Percentiles rank a stretch among this genome's conserved stretches.
Evolutionary conservation across 2,329 filamentous ascomycete species (phyloP).

Genomic region (Monilinia laxa): DNA sequence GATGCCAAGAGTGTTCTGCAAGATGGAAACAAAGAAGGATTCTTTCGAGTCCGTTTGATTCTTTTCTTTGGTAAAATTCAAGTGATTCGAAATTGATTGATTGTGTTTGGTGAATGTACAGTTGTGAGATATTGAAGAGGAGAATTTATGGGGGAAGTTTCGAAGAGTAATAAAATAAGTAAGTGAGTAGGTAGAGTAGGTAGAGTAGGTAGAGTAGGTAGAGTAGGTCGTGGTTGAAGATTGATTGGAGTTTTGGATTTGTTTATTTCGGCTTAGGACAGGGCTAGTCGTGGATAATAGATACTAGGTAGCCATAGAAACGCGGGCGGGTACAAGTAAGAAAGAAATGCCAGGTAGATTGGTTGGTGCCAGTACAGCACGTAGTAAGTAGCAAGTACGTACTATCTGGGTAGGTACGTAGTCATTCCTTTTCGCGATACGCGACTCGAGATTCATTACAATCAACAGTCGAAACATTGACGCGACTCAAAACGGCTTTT

Average conservation of each 20-base stretch:
- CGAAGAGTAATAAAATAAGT: too few relatives aligned
- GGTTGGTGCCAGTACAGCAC: too few relatives aligned
- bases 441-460: neutral
- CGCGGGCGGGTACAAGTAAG: neutral
- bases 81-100: neutral
- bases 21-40: conserved; percentile 19
- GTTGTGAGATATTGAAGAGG: neutral
- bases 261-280: conserved; percentile 10
- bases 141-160: neutral
- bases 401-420: too few relatives aligned
- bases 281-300: neutral
- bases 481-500: neutral
- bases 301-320: conserved; percentile 19
- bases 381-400: too few relatives aligned
- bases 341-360: too few relatives aligned
- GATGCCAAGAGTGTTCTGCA: conserved; percentile 18
- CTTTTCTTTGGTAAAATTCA: too few relatives aligned
- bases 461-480: conserved; percentile 1
- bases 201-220: too few relatives aligned
- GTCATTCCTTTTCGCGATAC: conserved; percentile 18
- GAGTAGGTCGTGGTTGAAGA: neutral
- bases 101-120: neutral
- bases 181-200: neutral
- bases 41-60: neutral
- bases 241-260: conserved; percentile 3